Evolutionary conservation across 306 rosid species (phyloP).

Genomic region (Oemleria cerasiformis): DNA sequence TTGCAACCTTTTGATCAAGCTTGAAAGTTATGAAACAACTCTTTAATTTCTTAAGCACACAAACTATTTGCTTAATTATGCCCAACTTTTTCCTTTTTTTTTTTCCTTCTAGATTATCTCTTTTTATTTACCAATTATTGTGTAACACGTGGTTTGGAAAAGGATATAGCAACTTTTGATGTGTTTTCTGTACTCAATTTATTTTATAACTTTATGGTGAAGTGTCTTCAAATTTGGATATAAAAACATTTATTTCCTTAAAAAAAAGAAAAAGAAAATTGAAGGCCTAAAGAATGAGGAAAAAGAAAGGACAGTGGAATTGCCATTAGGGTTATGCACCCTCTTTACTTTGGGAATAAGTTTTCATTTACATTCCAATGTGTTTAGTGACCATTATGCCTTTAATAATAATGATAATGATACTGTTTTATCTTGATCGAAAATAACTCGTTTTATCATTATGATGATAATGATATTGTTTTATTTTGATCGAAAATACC

Average conservation of each 20-base stretch:
- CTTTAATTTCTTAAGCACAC: background rate
- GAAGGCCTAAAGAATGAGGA: background rate
- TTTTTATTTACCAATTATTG: constrained; percentile 1
- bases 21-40: background rate
- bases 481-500: no score
- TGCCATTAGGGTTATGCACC: background rate
- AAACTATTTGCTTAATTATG: background rate
- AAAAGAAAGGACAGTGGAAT: background rate
- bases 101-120: background rate
- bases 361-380: background rate
- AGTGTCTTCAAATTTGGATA: background rate
- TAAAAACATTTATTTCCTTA: background rate
- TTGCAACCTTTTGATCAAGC: background rate
- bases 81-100: background rate
- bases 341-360: background rate
- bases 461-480: background rate
- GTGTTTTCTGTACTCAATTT: background rate
- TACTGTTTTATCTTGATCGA: no score
- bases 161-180: constrained; percentile 12
- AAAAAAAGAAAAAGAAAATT: background rate
- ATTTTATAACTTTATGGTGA: background rate
- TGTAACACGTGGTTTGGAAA: constrained; percentile 5
- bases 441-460: no score
- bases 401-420: background rate
- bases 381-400: background rate